Evolutionary conservation across 345 rosid species (phyloP).

Genomic region (Hibiscus syriacus): DNA sequence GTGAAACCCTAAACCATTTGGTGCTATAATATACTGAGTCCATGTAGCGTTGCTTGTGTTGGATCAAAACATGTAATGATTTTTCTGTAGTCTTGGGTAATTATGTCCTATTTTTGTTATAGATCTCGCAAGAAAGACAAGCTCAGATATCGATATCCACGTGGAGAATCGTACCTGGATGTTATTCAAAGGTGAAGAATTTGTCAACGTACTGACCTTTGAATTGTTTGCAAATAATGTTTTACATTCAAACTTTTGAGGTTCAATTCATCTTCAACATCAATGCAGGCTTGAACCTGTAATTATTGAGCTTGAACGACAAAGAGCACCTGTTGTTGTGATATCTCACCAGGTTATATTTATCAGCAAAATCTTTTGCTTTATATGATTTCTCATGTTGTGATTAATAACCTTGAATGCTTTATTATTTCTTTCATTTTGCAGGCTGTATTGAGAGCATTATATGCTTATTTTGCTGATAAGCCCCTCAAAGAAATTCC

Average conservation of each 20-base stretch:
- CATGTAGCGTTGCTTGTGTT: not conserved
- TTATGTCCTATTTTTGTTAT: conserved; percentile 7
- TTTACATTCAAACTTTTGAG: not conserved
- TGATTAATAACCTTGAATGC: not conserved
- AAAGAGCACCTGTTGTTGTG: conserved; percentile 97
- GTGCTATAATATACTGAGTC: not conserved
- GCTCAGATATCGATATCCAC: conserved; percentile 88
- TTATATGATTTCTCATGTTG: not conserved
- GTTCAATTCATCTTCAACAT: conserved; percentile 7
- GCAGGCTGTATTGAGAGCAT: conserved; percentile 97
- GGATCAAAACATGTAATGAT: not conserved
- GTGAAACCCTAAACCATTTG: not conserved
- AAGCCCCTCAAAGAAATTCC: conserved; percentile 96
- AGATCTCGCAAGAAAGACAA: conserved; percentile 91
- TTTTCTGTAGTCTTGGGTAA: not conserved
- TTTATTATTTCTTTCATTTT: conserved; percentile 9
- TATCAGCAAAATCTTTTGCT: not conserved
- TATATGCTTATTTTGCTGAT: conserved; percentile 98
- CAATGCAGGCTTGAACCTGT: conserved; percentile 91
- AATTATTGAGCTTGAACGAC: conserved; percentile 94
- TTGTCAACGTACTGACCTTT: not conserved
- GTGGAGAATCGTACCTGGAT: conserved; percentile 98
- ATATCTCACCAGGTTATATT: conserved; percentile 89
- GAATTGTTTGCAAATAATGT: not conserved
- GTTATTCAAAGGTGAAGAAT: conserved; percentile 80